Percentiles rank a stretch among this genome's conserved stretches.
Evolutionary conservation across 805 yeast species (phyloP).

Genomic region (Yarrowia sp.): DNA sequence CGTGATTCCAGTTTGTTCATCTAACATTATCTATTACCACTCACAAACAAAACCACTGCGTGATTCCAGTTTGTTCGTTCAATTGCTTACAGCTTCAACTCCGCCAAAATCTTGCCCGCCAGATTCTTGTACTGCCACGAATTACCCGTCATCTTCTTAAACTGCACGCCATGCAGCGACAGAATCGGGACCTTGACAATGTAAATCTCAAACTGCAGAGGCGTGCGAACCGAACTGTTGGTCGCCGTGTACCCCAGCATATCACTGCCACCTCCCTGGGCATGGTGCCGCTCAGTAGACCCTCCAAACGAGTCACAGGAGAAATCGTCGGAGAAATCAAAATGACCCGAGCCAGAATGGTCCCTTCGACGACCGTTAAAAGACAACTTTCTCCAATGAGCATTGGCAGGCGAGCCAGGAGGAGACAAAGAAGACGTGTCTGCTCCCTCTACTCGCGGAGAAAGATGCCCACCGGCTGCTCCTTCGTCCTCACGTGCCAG

Average conservation of each 20-base stretch:
- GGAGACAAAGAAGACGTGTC: constrained; percentile 47
- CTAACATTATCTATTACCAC: too few relatives aligned
- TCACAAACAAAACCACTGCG: too few relatives aligned
- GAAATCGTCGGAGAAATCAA: constrained; percentile 38
- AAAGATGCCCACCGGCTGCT: not conserved
- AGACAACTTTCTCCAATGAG: constrained; percentile 47
- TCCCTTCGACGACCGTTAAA: constrained; percentile 45
- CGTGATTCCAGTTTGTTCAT: too few relatives aligned
- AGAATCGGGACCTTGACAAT: constrained; percentile 91
- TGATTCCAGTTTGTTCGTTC: too few relatives aligned
- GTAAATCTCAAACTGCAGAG: constrained; percentile 87
- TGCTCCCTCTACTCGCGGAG: not conserved
- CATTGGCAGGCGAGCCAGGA: constrained; percentile 45
- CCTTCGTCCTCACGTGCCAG: constrained; percentile 50
- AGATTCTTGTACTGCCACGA: constrained; percentile 93
- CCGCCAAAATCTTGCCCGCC: constrained; percentile 82
- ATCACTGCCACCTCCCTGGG: constrained; percentile 49
- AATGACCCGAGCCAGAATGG: constrained; percentile 25
- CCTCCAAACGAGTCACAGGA: constrained; percentile 37
- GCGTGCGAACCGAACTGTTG: constrained; percentile 53
- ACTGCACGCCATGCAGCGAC: constrained; percentile 91
- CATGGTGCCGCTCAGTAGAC: constrained; percentile 40
- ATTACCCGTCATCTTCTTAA: constrained; percentile 90
- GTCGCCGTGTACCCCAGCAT: constrained; percentile 49
- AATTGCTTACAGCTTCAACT: constrained; percentile 62